These are phyloP conservation scores for Cordyceps fumosorosea DNA, from an alignment of 2,329 filamentous ascomycete genomes.

Conservation along the genomic window DNA sequence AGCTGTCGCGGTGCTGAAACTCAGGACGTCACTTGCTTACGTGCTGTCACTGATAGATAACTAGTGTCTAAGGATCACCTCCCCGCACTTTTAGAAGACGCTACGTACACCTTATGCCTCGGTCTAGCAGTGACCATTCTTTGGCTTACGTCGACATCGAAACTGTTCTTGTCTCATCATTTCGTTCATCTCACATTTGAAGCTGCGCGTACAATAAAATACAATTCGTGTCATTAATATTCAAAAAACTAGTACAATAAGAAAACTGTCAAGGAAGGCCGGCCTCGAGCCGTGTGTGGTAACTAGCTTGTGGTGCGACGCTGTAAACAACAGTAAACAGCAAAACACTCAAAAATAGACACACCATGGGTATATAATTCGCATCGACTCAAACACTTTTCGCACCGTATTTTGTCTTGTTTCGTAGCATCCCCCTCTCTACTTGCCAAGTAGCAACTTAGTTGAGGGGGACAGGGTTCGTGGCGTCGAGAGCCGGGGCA, in stretches of 20 bases:
- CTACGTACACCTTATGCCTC: not conserved
- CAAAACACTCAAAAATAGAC: constrained; percentile 2
- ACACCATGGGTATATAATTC: constrained; percentile 12
- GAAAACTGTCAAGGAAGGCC: constrained; percentile 2
- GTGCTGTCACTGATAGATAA: too few relatives aligned
- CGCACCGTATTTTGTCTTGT: not conserved
- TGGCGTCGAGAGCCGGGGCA: constrained; percentile 4
- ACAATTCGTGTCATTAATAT: constrained; percentile 6
- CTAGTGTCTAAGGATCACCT: too few relatives aligned
- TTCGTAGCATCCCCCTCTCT: not conserved
- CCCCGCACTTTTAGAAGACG: not conserved
- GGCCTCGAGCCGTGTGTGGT: not conserved
- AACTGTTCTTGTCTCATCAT: not conserved
- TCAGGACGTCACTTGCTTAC: too few relatives aligned
- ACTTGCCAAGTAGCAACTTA: not conserved
- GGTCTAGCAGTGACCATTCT: too few relatives aligned
- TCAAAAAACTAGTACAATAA: not conserved
- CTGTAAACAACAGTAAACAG: constrained; percentile 4
- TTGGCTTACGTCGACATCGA: not conserved
- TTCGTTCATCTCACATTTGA: too few relatives aligned
- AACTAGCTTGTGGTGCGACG: not conserved
- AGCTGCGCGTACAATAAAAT: not conserved
- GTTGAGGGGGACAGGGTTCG: constrained; percentile 5
- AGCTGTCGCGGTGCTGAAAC: too few relatives aligned
- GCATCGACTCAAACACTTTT: constrained; percentile 3